These are phyloP conservation scores for Trichoderma orchidacearum DNA, from an alignment of 495 filamentous ascomycete genomes.

Conservation along the genomic window DNA sequence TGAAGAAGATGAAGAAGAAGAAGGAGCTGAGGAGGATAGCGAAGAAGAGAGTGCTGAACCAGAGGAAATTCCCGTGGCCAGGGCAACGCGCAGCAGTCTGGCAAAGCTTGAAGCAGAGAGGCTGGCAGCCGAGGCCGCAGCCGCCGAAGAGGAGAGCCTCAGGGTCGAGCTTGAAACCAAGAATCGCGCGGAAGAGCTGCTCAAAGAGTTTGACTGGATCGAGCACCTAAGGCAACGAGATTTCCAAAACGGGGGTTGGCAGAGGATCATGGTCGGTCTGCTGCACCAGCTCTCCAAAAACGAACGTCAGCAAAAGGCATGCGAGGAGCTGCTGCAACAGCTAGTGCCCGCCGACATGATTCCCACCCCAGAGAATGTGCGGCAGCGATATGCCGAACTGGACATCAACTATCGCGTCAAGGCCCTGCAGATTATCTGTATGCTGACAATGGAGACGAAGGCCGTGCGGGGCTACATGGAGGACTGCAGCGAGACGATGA, in stretches of 20 bases:
- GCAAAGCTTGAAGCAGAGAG: conserved; percentile 64
- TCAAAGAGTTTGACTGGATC: conserved; percentile 65
- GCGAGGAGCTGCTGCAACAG: conserved; percentile 64
- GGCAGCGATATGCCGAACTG: conserved; percentile 52
- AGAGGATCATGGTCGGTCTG: conserved; percentile 76
- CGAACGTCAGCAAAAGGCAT: conserved; percentile 50
- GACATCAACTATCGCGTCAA: conserved; percentile 73
- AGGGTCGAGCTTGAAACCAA: conserved; percentile 26
- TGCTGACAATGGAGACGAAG: conserved; percentile 76
- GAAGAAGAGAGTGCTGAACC: conserved; percentile 35
- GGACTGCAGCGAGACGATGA: conserved; percentile 84
- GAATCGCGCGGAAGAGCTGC: conserved; percentile 72
- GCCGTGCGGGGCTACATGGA: conserved; percentile 79
- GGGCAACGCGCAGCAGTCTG: conserved; percentile 74
- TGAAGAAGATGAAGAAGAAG: conserved; percentile 44
- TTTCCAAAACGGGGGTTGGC: conserved; percentile 85
- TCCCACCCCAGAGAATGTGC: conserved; percentile 59
- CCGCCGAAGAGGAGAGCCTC: conserved; percentile 25
- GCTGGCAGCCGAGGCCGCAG: conserved; percentile 39
- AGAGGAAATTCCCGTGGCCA: conserved; percentile 45
- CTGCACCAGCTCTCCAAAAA: conserved; percentile 71
- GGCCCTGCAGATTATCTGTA: conserved; percentile 73
- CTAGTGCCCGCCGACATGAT: conserved; percentile 66
- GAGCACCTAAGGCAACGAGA: conserved; percentile 69
- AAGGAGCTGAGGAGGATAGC: conserved; percentile 38